phyloP scores from a whole-genome alignment of 2,329 filamentous ascomycete genomes.

The Colletotrichum plurivorum region DNA sequence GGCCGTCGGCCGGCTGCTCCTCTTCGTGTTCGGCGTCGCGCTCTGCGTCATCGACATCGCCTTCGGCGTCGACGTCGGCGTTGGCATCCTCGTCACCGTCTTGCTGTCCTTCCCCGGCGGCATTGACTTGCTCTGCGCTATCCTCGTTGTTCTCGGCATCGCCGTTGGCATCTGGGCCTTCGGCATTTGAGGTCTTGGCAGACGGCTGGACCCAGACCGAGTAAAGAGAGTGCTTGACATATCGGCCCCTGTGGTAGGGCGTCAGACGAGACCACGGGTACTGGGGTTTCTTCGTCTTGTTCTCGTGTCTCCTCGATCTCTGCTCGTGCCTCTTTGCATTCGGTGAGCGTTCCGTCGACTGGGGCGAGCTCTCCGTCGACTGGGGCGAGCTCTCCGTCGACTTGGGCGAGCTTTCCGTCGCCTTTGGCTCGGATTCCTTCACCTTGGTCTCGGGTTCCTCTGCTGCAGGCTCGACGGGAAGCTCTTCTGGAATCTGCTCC shows the following conservation, averaged over 20 bases:
- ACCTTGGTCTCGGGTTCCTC: neutral
- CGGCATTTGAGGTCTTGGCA: constrained; percentile 44
- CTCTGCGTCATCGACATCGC: constrained; percentile 45
- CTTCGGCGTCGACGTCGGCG: constrained; percentile 47
- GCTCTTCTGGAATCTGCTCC: too few relatives aligned
- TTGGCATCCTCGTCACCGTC: constrained; percentile 44
- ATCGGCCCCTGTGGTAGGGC: constrained; percentile 57
- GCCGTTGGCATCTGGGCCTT: constrained; percentile 21
- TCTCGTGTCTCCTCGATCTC: constrained; percentile 12
- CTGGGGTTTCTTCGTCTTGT: constrained; percentile 9
- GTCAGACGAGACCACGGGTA: constrained; percentile 56
- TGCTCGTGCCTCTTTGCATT: constrained; percentile 8
- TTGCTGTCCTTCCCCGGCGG: constrained; percentile 40
- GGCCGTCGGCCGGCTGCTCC: constrained; percentile 30
- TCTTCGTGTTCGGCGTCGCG: constrained; percentile 40
- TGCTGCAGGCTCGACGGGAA: too few relatives aligned
- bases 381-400: too few relatives aligned
- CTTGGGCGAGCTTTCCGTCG: too few relatives aligned
- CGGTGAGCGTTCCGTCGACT: too few relatives aligned
- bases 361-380: too few relatives aligned
- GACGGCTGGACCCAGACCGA: constrained; percentile 31
- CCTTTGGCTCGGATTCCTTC: neutral
- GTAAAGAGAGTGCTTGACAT: constrained; percentile 51
- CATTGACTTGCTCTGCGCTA: constrained; percentile 14
- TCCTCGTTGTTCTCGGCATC: constrained; percentile 38